Conservation (phyloP, 2,329 filamentous ascomycete genomes). For the Stemphylium lycopersici region DNA sequence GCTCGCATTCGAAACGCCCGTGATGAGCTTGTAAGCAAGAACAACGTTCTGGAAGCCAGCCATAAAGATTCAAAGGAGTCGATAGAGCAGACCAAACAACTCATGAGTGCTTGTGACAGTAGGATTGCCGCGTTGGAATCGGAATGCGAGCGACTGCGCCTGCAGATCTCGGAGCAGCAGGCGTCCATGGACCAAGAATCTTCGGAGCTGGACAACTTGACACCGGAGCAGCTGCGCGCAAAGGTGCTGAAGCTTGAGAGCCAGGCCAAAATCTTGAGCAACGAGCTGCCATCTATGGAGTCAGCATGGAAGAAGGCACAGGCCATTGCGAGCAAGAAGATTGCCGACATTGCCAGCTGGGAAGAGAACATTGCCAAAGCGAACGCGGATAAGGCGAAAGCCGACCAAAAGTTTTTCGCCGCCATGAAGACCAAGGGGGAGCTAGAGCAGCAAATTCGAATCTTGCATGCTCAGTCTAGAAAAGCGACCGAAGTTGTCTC, state of each 20-base stretch:
- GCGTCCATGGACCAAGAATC: constrained; percentile 26
- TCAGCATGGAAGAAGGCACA: constrained; percentile 90
- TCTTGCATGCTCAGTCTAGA: constrained; percentile 78
- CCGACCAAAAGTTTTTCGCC: constrained; percentile 97
- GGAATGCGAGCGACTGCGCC: constrained; percentile 74
- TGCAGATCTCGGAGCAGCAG: constrained; percentile 59
- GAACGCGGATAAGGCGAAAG: constrained; percentile 89
- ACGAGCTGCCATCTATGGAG: constrained; percentile 87
- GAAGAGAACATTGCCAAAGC: constrained; percentile 80
- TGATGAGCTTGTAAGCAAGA: constrained; percentile 84
- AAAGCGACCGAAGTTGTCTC: constrained; percentile 94
- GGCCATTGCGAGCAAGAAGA: constrained; percentile 82
- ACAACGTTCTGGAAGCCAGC: constrained; percentile 76
- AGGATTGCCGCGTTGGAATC: constrained; percentile 82
- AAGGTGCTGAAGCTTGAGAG: constrained; percentile 77
- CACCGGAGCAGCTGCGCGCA: constrained; percentile 72
- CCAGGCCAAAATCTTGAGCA: constrained; percentile 83
- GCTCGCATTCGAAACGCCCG: constrained; percentile 81
- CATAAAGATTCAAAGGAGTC: constrained; percentile 78
- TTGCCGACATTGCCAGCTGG: constrained; percentile 73
- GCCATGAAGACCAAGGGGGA: constrained; percentile 93
- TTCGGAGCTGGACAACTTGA: constrained; percentile 62
- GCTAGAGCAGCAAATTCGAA: constrained; percentile 78
- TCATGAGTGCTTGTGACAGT: constrained; percentile 78
- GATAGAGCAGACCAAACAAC: constrained; percentile 75